Percentiles rank a stretch among this genome's conserved stretches.
Conservation (phyloP, 1,284 basidiomycete genomes). For the Ceratobasidium sp. region DNA sequence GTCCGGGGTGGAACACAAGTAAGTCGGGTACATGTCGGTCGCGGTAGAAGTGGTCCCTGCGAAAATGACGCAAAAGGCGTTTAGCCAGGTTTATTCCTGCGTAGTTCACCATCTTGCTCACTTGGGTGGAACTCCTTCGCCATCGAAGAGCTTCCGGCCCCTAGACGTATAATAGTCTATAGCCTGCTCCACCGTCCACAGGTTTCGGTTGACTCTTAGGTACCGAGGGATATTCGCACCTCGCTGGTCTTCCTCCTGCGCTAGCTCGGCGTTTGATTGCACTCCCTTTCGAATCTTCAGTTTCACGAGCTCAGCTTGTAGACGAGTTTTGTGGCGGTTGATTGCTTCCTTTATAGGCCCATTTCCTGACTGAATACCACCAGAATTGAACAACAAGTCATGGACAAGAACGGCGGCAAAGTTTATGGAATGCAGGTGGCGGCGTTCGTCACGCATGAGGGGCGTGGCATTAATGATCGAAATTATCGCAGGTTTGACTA, state of each 20-base stretch:
- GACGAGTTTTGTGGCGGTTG: constrained; percentile 83
- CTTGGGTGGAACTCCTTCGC: neutral
- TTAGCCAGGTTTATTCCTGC: too few species aligned
- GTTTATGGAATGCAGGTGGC: constrained; percentile 71
- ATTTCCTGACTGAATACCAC: constrained; percentile 82
- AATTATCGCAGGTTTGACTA: constrained; percentile 73
- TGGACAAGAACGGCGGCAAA: constrained; percentile 85
- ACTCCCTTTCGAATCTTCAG: constrained; percentile 82
- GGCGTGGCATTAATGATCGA: constrained; percentile 68
- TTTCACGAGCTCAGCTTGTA: constrained; percentile 83
- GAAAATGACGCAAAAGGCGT: neutral
- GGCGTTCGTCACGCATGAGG: constrained; percentile 75
- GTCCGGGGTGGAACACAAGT: constrained; percentile 72
- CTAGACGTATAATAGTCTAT: constrained; percentile 58
- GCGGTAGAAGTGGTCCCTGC: constrained; percentile 67
- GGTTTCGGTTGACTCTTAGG: constrained; percentile 80
- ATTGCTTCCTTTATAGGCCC: constrained; percentile 86
- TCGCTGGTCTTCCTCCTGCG: constrained; percentile 61
- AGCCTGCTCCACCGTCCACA: constrained; percentile 69
- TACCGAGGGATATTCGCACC: constrained; percentile 83
- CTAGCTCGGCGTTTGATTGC: constrained; percentile 70
- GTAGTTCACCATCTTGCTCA: too few species aligned
- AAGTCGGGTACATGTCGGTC: constrained; percentile 85
- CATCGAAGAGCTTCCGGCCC: constrained; percentile 58
- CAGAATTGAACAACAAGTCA: constrained; percentile 78